Base-by-base conservation (phyloP, 345 rosid species). In the Brassica juncea region DNA sequence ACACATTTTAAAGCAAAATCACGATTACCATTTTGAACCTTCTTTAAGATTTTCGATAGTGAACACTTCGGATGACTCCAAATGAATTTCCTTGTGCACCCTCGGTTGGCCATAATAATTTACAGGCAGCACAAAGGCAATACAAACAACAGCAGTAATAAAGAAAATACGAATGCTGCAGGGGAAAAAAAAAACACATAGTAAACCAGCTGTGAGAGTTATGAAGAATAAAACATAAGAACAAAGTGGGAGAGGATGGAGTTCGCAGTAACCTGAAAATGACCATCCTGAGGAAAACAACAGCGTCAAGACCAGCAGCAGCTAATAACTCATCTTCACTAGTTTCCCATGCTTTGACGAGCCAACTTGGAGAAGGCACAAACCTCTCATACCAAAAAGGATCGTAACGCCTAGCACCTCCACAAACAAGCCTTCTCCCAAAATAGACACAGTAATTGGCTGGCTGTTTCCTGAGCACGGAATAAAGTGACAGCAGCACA, bases 311-410 rank as follows among this genome's bases (percentile, higher is more conserved):
- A 67, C 98, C 98, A 49, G 86, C 96, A 74, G 84, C 71, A 72
- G 89, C 85, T 74, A 95, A 83, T 32, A 95, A 77, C 83, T 95
- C 99, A 11, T 87, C 89, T 73, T 95, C 98, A 78, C 90, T 83
- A 42, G 96, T 81, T 81, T 84, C 88, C 98, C 97, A 95, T 27
- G 98, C 97, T 84, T 85, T 91, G 61, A 89, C 54, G 4, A 95
- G 59, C 99, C 99, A 94, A 84, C 97, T 85, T 0, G 99, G 93
- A 32, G 98, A 89, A 3, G 98, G 98, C 55, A 93, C 91, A 71
- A 91, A 93, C 76, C 99, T 87, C 68, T 91, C 90, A 27, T 92
- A 81, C 80, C 88, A 82, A 81, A 84, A 81, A 67, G 85, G 84
- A 76, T 86, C 89, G 23, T 11, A 64, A 32, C 71, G 82, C 37